Base-by-base conservation (phyloP, 495 filamentous ascomycete species). In the Physcia stellaris region DNA sequence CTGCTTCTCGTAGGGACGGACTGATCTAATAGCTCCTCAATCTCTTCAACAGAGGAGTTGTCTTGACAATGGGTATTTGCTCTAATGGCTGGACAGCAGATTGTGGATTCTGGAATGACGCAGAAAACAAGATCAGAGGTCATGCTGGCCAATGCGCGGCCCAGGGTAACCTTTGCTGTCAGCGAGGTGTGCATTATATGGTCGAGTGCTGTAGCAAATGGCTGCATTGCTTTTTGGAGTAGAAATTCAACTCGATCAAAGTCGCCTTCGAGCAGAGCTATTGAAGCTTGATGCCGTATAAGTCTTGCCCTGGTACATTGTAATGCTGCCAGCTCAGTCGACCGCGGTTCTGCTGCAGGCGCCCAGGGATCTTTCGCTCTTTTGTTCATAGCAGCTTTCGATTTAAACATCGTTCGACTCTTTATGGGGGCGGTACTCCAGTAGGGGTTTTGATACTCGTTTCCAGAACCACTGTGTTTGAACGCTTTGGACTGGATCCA, bases 51-150 rank as follows among this genome's bases (percentile, higher is more conserved):
- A 18, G 13, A 28, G 26, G 17, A 24, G 17, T 32, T 15, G 1
- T 27, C 28, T 22, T 35, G 22, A 3, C 20, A 18, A 16, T 33
- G 29, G 9, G 5, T 20, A 11, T n/a, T 27, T 1, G 24, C 24
- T 12, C 13, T 37, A 24, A 86, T 61, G 3, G 82, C 75, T 6
- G 86, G 85, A 42, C 86, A 71, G 0, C 81, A 86, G 23, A 90
- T 79, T 4, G 85, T 93, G 4, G 90, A 96, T 43, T 98, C 90
- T 6, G 85, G 80, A 18, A 98, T 66, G 13, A 87, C 76, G 27
- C 82, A 90, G 54, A 86, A 93, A 1, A 87, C 79, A 7, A 86
- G 79, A 60, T 96, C 85, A 3, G 69, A 63, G 11, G 73, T 66
- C 59, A 98, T 77, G 35, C 76, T 66, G 15, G 76, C 72, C 45